Evolutionary conservation across 768 basidiomycete species (phyloP), one percentile per base, ranked within the genome.

Genomic region (Boletus patriciae): DNA sequence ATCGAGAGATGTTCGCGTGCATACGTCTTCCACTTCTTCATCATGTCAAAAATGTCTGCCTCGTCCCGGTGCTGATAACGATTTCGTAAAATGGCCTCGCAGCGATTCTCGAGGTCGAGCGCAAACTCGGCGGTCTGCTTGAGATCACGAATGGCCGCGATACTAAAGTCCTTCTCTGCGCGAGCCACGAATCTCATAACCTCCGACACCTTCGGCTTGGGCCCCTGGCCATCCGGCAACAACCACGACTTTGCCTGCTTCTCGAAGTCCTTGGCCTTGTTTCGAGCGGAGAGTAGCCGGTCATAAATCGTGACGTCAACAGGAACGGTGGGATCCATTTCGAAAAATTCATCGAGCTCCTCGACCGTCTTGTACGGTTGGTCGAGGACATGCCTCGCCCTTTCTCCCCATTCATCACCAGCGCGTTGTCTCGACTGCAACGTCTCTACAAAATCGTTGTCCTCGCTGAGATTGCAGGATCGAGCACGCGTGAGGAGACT

Each of bases 401-500:
- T 79, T 55, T 83, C 78, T 60, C 90, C 87, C 94, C 94, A 98
- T 23, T 81, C 81, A 48, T 82, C 77, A 2, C 94, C 95, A 31
- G 83, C 82, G 11, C 74, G 76, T 62, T 87, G 80, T 55, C 85
- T 80, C n/a, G 78, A 76, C 59, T 86, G 80, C 37, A 96, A 76
- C 64, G 83, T 73, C 62, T 78, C 74, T 66, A 94, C 78, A 60
- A 83, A 81, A 52, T 80, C 78, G 71, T 93, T 85, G 52, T 88
- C 85, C 12, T 76, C 61, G 4, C 84, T 71, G 37, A 98, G 75
- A 47, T 80, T 83, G 72, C 85, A 91, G 11, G 80, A 77, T 23
- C 79, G 81, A 21, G 90, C 92, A 29, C 92, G 87, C 1, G 78
- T 77, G 29, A 94, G 74, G 41, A 89, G 80, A 50, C 83, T 77